Evolutionary conservation across 768 basidiomycete genomes (phyloP).

Genomic region (Russula vinacea): DNA sequence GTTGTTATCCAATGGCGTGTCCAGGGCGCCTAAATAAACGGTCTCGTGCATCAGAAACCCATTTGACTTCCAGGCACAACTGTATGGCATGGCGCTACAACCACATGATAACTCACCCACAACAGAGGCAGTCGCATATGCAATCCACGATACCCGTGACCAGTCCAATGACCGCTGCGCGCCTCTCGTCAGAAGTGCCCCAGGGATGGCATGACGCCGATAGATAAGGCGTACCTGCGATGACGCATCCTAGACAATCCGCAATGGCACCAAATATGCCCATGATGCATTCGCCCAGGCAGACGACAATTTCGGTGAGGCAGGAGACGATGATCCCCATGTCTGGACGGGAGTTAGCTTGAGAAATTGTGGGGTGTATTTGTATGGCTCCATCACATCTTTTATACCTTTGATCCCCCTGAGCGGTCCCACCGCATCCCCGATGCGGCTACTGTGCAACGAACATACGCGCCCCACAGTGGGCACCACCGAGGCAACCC

Average conservation of each 20-base stretch:
- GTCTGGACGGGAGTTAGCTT: background rate
- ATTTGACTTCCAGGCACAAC: background rate
- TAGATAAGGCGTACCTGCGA: slow-evolving; percentile 38
- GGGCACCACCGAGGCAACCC: background rate
- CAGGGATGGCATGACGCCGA: background rate
- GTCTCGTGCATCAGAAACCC: slow-evolving; percentile 2
- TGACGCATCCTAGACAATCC: slow-evolving; percentile 47
- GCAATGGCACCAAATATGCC: slow-evolving; percentile 41
- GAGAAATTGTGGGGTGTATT: background rate
- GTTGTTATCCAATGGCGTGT: background rate
- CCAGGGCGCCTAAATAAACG: slow-evolving; percentile 7
- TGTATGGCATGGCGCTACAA: background rate
- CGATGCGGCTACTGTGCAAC: background rate
- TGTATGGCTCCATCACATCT: background rate
- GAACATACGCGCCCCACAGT: background rate
- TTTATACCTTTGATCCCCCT: background rate
- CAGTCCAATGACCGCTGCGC: slow-evolving; percentile 43
- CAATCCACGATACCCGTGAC: slow-evolving; percentile 44
- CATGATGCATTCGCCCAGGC: slow-evolving; percentile 46
- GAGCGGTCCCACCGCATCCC: background rate
- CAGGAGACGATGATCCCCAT: slow-evolving; percentile 27
- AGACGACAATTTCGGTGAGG: slow-evolving; percentile 35
- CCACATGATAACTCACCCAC: slow-evolving; percentile 36
- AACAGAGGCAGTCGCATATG: slow-evolving; percentile 45
- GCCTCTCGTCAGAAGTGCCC: slow-evolving; percentile 1